phyloP scores from a whole-genome alignment of 192 early-diverging fungal species.

The Mortierella claussenii region DNA sequence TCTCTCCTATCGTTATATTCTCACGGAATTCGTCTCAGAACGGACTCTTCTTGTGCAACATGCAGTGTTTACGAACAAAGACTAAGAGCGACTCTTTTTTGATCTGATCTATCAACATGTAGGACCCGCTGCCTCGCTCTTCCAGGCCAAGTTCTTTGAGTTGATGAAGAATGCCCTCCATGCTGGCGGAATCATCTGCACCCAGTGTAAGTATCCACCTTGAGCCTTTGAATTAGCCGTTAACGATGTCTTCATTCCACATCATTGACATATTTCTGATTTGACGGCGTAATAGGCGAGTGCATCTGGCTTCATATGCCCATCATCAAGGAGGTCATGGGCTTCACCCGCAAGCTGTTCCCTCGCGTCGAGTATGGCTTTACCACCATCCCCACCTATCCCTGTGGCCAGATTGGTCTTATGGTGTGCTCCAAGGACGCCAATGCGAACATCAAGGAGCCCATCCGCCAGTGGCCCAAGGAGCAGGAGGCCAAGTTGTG shows the following conservation, averaged over 20 bases:
- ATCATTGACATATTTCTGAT: too few relatives aligned
- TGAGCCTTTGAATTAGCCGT: too few relatives aligned
- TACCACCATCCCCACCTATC: conserved; percentile 96
- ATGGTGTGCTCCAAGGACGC: conserved; percentile 92
- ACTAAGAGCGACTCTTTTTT: too few relatives aligned
- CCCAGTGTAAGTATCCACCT: conserved; percentile 77
- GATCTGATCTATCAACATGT: conserved; percentile 1
- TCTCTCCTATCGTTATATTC: neutral
- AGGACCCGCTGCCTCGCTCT: conserved; percentile 96
- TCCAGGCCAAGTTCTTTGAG: conserved; percentile 92
- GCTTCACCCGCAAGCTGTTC: conserved; percentile 83
- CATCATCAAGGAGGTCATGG: conserved; percentile 92
- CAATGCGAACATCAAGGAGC: conserved; percentile 76
- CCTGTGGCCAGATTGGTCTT: conserved; percentile 97
- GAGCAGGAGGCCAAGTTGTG: conserved; percentile 86
- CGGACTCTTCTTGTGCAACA: too few relatives aligned
- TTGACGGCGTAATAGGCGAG: conserved; percentile 68
- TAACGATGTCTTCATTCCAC: too few relatives aligned
- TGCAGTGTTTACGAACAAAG: too few relatives aligned
- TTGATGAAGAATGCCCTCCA: conserved; percentile 93
- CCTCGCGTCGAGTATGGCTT: conserved; percentile 95
- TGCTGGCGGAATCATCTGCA: conserved; percentile 91
- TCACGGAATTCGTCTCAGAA: conserved; percentile 7
- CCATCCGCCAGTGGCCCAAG: conserved; percentile 76
- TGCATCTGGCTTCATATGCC: conserved; percentile 98